Evolutionary conservation across 2,329 filamentous ascomycete genomes (phyloP).

Genomic region (Myotisia sp.): DNA sequence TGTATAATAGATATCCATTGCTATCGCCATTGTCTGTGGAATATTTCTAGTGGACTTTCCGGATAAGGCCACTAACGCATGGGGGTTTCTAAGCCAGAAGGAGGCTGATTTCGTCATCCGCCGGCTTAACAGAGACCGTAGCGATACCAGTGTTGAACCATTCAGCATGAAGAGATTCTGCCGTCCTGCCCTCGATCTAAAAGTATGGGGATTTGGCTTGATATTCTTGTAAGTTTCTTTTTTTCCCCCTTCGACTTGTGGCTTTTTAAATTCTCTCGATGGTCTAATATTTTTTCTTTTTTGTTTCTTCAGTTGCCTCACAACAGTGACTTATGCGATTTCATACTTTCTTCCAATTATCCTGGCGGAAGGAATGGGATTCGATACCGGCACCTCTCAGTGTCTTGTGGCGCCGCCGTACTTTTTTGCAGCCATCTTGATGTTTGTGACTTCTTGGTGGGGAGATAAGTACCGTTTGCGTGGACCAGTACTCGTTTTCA

Average conservation of each 20-base stretch:
- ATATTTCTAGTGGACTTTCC: slow-evolving; percentile 27
- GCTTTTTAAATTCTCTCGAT: too few relatives aligned
- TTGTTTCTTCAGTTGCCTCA: slow-evolving; percentile 41
- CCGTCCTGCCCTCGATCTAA: slow-evolving; percentile 34
- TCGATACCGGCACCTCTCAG: slow-evolving; percentile 48
- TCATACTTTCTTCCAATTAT: slow-evolving; percentile 71
- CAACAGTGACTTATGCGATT: slow-evolving; percentile 61
- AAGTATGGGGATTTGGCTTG: slow-evolving; percentile 42
- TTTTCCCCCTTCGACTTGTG: background rate
- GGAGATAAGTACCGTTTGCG: slow-evolving; percentile 55
- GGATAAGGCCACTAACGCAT: slow-evolving; percentile 20
- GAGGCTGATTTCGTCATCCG: slow-evolving; percentile 38
- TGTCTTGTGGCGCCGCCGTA: slow-evolving; percentile 60
- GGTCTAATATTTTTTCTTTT: background rate
- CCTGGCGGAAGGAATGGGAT: slow-evolving; percentile 48
- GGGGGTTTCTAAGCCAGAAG: slow-evolving; percentile 21
- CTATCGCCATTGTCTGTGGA: slow-evolving; percentile 17
- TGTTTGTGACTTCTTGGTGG: slow-evolving; percentile 45
- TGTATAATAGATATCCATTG: slow-evolving; percentile 15
- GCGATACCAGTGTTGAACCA: slow-evolving; percentile 36
- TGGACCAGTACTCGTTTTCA: slow-evolving; percentile 51
- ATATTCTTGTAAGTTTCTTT: slow-evolving; percentile 32
- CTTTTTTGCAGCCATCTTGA: slow-evolving; percentile 49
- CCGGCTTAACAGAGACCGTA: slow-evolving; percentile 39
- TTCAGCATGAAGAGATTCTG: slow-evolving; percentile 38